A percentile compares a stretch with the other conserved stretches of the same genome.
Evolutionary conservation across 2,329 filamentous ascomycete species (phyloP).

Genomic region (Sporothrix globosa): DNA sequence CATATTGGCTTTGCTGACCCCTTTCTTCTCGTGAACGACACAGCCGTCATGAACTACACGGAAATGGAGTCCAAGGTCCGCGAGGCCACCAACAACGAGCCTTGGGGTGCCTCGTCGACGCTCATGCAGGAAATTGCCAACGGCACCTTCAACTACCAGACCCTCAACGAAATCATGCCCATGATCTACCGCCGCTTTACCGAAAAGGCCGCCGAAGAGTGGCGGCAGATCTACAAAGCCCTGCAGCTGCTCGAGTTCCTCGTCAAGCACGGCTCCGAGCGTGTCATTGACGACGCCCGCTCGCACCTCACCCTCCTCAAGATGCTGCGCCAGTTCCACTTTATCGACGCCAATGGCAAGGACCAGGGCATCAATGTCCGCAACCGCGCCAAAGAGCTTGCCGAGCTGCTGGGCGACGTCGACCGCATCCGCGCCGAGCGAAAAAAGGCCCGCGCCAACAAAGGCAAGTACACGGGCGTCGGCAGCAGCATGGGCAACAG

Average conservation of each 20-base stretch:
- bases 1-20: not conserved
- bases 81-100: conserved; percentile 98
- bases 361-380: conserved; percentile 98
- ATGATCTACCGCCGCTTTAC: conserved; percentile 99
- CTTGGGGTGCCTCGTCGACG: conserved; percentile 84
- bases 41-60: conserved; percentile 97
- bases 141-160: conserved; percentile 96
- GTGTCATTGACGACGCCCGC: conserved; percentile 94
- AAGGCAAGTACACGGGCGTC: conserved; percentile 94
- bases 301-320: conserved; percentile 94
- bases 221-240: conserved; percentile 98
- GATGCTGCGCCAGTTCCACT: conserved; percentile 99
- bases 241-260: conserved; percentile 93
- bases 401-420: conserved; percentile 89
- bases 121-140: conserved; percentile 98
- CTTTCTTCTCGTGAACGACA: not conserved
- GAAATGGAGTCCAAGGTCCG: conserved; percentile 72
- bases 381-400: conserved; percentile 92
- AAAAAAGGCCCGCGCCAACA: conserved; percentile 88
- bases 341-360: conserved; percentile 93
- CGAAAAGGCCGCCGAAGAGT: conserved; percentile 96
- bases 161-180: conserved; percentile 98
- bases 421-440: conserved; percentile 78
- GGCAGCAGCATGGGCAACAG: conserved; percentile 55
- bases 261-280: conserved; percentile 96